Evolutionary conservation across 371 early-diverging fungal species (phyloP).

Genomic region (Rhizomucor miehei): DNA sequence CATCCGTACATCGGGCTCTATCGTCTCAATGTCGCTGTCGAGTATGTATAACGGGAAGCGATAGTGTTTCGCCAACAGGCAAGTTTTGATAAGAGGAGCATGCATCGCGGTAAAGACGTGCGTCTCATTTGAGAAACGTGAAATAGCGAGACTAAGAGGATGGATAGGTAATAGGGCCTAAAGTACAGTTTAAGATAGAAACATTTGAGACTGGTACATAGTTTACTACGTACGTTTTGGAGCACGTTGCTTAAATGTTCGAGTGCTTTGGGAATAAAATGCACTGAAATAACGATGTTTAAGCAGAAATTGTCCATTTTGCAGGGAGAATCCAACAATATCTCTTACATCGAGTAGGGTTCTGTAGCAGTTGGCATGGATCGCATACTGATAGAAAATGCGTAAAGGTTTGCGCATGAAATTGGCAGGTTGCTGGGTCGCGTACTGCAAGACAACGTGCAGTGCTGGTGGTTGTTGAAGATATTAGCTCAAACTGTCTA

Average conservation of each 20-base stretch:
- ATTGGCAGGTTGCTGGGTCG: conserved; percentile 16
- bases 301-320: conserved; percentile 1
- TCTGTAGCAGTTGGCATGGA: conserved; percentile 34
- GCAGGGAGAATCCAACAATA: background rate
- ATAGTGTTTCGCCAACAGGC: conserved; percentile 62
- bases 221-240: conserved; percentile 19
- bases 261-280: conserved; percentile 44
- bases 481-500: no score
- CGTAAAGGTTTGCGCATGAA: conserved; percentile 24
- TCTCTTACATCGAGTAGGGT: conserved; percentile 43
- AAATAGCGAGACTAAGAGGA: conserved; percentile 38
- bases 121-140: conserved; percentile 26
- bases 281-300: conserved; percentile 19
- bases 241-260: conserved; percentile 33
- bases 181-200: background rate
- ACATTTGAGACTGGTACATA: background rate
- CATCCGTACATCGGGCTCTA: conserved; percentile 47
- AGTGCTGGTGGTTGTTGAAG: conserved; percentile 30
- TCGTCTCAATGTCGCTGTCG: conserved; percentile 53
- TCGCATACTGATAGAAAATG: conserved; percentile 52
- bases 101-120: conserved; percentile 59
- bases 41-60: conserved; percentile 55
- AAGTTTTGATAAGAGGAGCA: conserved; percentile 50
- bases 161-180: conserved; percentile 45
- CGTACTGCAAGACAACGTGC: conserved; percentile 36